Base-by-base conservation (phyloP, 257 asterid species). In the Jacaranda copaia region DNA sequence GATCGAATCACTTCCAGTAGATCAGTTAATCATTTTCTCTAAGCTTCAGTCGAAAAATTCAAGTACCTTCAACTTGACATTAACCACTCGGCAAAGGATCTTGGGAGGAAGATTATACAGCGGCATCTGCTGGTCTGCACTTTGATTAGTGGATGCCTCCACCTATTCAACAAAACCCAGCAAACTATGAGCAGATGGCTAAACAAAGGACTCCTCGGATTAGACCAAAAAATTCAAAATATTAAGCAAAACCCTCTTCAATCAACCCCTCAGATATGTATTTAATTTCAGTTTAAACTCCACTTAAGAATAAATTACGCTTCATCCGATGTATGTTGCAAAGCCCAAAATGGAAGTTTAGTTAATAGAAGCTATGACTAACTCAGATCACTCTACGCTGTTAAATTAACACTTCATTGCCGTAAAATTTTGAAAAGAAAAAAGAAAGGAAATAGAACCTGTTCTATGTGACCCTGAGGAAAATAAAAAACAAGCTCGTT, bases 391-490 rank as follows among this genome's bases (percentile, higher is more conserved):
- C 60, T 60, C 77, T 25, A 25, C n/a, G 32, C 32, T 25, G 32
- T 25, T 25, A 2, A 25, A 25, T 25, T 25, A 25, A 25, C 2
- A 25, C 32, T 25, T 25, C 32, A 25, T 25, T 25, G 32, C 2
- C 32, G 32, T 1, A 49, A 69, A 72, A 70, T 18, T 9, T 6
- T 16, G 55, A 51, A 55, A 53, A n/a, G 65, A 56, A 14, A 4
- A 9, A 58, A 36, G 10, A 8, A 25, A 5, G 2, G 1, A 25
- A 25, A 25, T 25, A 2, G 32, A 70, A 95, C 99, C 98, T 95
- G 99, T 73, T 95, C 99, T 59, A 93, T 89, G 86, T 95, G 99
- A 59, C 99, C 99, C 87, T 95, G 99, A 58, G 97, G 99, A 63
- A 95, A 95, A 74, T 95, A 95, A 77, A 77, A 95, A 52, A 95